Evolutionary conservation across 352 stramenopile species (phyloP), one percentile per base, ranked within the genome.

Genomic region (Phytophthora meadii): DNA sequence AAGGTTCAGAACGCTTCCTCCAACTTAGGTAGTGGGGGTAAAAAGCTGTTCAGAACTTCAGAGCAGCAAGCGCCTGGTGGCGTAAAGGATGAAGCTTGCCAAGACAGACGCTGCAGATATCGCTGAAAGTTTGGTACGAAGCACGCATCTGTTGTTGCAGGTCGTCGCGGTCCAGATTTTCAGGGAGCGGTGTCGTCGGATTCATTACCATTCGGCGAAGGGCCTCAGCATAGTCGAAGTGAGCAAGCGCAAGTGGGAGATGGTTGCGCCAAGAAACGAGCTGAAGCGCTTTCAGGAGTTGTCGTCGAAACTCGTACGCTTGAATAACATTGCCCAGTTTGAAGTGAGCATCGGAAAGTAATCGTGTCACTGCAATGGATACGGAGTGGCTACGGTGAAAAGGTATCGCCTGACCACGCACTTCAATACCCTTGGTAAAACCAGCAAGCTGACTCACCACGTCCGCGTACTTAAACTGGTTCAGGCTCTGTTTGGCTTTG

Each of bases 191-290:
- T 14, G 36, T 65, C 2, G 60, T 39, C 15, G 65, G 37, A 28
- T 71, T 37, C 40, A 70, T 2, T 22, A 79, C 34, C 65, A 83
- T 59, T 30, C 65, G 68, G 12, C 66, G 68, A 12, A 82, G 48
- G 5, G 47, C 51, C 27, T 84, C 67, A 3, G 72, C 72, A 1
- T 76, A 72, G 2, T 87, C 75, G 24, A 83, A 74, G 39, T 84
- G 70, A 3, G 74, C 72, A 36, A 79, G 66, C 10, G 54, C 78
- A 15, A 87, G 51, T 30, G 72, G 70, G 14, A 77, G 48, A 45
- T 79, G 72, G 17, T 80, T 68, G 10, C 37, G 47, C 41, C 50
- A 65, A 7, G 68, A 61, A 24, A 82, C 70, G 2, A 72, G 65
- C 45, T 65, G 3, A 27, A 87, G 63, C 8, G 61, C 48, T 5